phyloP scores from a whole-genome alignment of 2,329 filamentous ascomycete species.

The Colletotrichum sp. region DNA sequence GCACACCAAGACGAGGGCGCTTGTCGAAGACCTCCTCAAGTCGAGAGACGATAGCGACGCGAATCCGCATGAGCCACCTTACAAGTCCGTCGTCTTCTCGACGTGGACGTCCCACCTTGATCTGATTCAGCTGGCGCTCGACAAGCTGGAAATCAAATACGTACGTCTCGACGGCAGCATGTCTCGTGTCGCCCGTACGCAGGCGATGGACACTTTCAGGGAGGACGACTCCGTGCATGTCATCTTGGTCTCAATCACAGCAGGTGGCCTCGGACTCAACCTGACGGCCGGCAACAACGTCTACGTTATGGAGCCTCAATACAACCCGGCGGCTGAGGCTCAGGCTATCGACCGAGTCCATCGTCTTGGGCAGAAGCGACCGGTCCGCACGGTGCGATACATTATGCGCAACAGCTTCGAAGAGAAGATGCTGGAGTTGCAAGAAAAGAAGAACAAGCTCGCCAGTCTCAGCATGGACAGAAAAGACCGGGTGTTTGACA shows the following conservation, averaged over 20 bases:
- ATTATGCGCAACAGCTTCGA: constrained; percentile 93
- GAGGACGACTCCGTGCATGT: constrained; percentile 74
- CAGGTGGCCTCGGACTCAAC: constrained; percentile 90
- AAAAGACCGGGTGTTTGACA: constrained; percentile 57
- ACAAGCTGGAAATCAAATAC: constrained; percentile 68
- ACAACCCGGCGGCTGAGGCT: constrained; percentile 92
- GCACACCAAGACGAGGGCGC: constrained; percentile 87
- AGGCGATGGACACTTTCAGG: constrained; percentile 79
- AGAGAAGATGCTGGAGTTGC: constrained; percentile 88
- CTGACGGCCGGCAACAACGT: constrained; percentile 85
- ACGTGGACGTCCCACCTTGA: constrained; percentile 96
- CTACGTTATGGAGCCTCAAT: constrained; percentile 98
- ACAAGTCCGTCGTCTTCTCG: constrained; percentile 94
- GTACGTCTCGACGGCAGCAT: constrained; percentile 92
- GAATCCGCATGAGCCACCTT: constrained; percentile 70
- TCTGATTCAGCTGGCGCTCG: constrained; percentile 83
- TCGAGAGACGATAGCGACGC: constrained; percentile 67
- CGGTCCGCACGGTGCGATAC: constrained; percentile 85
- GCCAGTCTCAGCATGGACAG: constrained; percentile 86
- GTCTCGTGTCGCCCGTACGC: constrained; percentile 74
- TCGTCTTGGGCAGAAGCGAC: constrained; percentile 86
- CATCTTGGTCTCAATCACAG: constrained; percentile 90
- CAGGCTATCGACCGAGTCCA: constrained; percentile 95
- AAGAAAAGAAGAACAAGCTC: constrained; percentile 90
- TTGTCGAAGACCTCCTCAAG: constrained; percentile 75